These are phyloP conservation scores for Saccharomyces hybrid DNA, from an alignment of 1,139 yeast species.

Conservation along the genomic window DNA sequence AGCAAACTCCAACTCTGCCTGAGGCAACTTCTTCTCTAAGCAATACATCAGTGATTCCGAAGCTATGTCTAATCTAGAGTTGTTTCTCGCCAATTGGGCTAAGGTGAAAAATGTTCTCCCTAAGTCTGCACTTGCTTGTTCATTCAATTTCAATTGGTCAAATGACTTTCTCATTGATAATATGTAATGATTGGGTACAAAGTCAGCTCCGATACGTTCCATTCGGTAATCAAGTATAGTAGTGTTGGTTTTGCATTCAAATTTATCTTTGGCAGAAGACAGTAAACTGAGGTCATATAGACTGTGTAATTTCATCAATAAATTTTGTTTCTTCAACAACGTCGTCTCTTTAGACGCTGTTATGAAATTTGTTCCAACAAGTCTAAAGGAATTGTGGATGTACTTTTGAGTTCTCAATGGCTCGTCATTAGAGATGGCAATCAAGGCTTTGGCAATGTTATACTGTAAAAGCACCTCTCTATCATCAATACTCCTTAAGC, in stretches of 20 bases:
- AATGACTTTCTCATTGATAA: constrained; percentile 55
- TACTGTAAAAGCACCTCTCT: constrained; percentile 51
- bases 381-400: constrained; percentile 45
- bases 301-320: constrained; percentile 62
- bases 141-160: constrained; percentile 37
- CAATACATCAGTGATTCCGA: constrained; percentile 69
- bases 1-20: constrained; percentile 74
- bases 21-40: constrained; percentile 35
- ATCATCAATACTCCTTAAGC: constrained; percentile 39
- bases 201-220: constrained; percentile 51
- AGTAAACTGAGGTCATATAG: constrained; percentile 49
- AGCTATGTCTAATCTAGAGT: constrained; percentile 65
- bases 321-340: constrained; percentile 47
- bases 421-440: constrained; percentile 37
- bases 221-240: constrained; percentile 36
- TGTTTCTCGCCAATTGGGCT: constrained; percentile 62
- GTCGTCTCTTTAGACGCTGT: constrained; percentile 52
- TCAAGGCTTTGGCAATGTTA: constrained; percentile 57
- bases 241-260: constrained; percentile 20
- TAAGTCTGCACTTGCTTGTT: constrained; percentile 37
- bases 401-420: constrained; percentile 33
- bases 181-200: constrained; percentile 54
- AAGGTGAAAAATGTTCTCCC: constrained; percentile 50
- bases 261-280: constrained; percentile 18
- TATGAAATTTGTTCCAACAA: constrained; percentile 56